Base-by-base conservation (phyloP, 345 rosid genomes). In the Capsella bursapastoris region DNA sequence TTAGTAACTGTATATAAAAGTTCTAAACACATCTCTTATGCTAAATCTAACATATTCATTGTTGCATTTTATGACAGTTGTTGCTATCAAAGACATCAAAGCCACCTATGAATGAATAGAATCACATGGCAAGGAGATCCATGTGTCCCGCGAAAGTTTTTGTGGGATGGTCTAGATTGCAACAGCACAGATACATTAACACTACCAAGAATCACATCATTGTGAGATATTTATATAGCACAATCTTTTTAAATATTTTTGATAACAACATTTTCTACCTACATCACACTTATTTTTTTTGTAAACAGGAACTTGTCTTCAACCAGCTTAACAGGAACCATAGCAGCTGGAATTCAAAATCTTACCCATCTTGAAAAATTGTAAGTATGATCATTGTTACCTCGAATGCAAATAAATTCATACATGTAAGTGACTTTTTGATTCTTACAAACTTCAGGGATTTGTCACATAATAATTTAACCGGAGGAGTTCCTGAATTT, bases 61-160 rank as follows among this genome's bases (percentile, higher is more conserved):
- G 10, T 49, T 63, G 0, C 37, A 65, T 49, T 34, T 7, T 32
- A 7, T 64, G 18, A n/a, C 59, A 89, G 90, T 78, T 57, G 57
- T 83, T 47, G 83, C 90, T 0, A 83, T 83, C 0, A 69, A 0
- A 4, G 64, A 44, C 5, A 81, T 83, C 50, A 86, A 82, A 57
- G 35, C 52, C 4, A 7, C 9, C 0, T 84, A 84, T 56, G 80
- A 69, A 31, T 86, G 27, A 77, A 37, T 3, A 75, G 50, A 57
- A 72, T 74, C 27, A 11, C 78, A 35, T 88, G 88, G 92, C 88
- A 88, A 72, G 93, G 90, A 29, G 93, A 88, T 79, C 90, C 90
- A 41, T 84, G 90, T 16, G 67, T 69, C 0, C 93, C 89, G 6
- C 14, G 25, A 7, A 27, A 0, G 15, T 83, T 66, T 68, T 2